Base-by-base conservation (phyloP, 2,329 filamentous ascomycete species). In the Dichotomopilus funicola region DNA sequence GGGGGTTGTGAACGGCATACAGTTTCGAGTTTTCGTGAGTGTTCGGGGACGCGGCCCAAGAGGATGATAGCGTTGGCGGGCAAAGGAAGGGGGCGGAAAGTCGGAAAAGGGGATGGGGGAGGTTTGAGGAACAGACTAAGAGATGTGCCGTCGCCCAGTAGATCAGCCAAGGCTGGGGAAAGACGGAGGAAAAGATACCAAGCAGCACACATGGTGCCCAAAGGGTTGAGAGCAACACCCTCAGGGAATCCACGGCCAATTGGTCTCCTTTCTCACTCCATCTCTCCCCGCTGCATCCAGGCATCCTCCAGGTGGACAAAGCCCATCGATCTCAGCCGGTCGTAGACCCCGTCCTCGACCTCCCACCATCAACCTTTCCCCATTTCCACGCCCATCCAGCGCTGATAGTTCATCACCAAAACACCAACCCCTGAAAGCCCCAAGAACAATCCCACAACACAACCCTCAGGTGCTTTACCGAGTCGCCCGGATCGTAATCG, bases 401-500 rank as follows among this genome's bases (percentile, higher is more conserved):
- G 19, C 19, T 27, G 19, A 27, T 27, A 27, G 19, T 27, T 27
- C 19, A 27, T 27, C 19, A 27, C 19, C 19, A 27, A 27, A 27
- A 27, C 19, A 27, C 19, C 19, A 27, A 27, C 19, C 19, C 19
- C 19, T 27, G 19, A 27, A 27, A 27, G 19, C 19, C 19, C 19
- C 19, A 27, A 27, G 19, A 27, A 27, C 19, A 27, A 27, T 27
- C 19, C 19, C 19, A 27, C 19, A 27, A 27, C 19, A 27, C 19
- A 27, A 27, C 37, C 37, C 12, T 38, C 37, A 8, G 37, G 12
- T 8, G 40, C 5, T 42, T 6, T 11, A 6, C 40, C 19, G 19
- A 27, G 45, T 31, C n/a, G n/a, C 63, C 56, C 71, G 68, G 56
- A 65, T 70, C 48, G 72, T 70, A 27, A 71, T 66, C 6, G 74